Conservation (phyloP, 2,329 filamentous ascomycete species). For the Colletotrichum truncatum region DNA sequence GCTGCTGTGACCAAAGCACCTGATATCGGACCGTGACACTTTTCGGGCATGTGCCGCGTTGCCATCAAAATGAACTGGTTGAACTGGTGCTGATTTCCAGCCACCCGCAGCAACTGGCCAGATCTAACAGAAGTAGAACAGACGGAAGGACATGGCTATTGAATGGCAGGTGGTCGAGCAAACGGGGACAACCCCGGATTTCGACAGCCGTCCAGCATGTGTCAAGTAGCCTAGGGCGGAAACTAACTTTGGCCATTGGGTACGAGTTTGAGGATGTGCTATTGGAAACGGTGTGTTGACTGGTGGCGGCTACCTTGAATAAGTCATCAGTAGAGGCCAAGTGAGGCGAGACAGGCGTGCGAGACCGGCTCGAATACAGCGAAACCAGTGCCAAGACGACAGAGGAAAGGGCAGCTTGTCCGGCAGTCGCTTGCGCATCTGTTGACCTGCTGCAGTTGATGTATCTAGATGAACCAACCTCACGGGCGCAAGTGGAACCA, state of each 20-base stretch:
- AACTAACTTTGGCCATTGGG: conserved; percentile 15
- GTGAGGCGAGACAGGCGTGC: neutral
- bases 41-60: neutral
- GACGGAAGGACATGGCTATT: neutral
- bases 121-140: neutral
- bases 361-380: neutral
- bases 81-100: neutral
- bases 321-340: neutral
- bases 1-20: conserved; percentile 7
- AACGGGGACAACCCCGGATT: conserved; percentile 4
- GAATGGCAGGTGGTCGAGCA: neutral
- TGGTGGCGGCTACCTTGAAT: neutral
- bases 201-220: conserved; percentile 8
- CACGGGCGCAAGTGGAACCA: neutral
- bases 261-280: conserved; percentile 1
- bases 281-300: neutral
- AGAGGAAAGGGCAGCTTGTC: conserved; percentile 15
- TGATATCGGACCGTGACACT: neutral
- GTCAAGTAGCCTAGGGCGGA: conserved; percentile 21
- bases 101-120: neutral
- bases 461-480: neutral
- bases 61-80: neutral
- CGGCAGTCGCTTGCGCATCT: neutral
- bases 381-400: conserved; percentile 5
- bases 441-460: neutral